phyloP scores from a whole-genome alignment of 2,329 filamentous ascomycete genomes.

The Elsinoe arachidis region DNA sequence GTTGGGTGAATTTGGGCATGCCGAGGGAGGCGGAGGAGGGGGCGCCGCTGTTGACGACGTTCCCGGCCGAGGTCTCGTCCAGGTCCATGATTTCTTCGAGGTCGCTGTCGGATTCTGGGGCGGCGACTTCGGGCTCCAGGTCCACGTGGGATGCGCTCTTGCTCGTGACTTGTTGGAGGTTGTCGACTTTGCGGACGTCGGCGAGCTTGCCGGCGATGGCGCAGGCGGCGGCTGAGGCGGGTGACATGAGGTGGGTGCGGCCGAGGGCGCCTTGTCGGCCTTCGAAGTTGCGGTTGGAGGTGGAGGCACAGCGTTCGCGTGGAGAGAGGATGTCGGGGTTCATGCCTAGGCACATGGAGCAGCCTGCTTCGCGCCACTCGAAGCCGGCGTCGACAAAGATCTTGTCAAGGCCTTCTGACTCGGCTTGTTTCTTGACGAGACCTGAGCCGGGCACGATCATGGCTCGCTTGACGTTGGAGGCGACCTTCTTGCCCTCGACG shows the following conservation, averaged over 20 bases:
- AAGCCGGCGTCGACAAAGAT: slow-evolving; percentile 89
- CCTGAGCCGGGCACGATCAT: slow-evolving; percentile 97
- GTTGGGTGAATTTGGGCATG: slow-evolving; percentile 72
- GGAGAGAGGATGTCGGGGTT: slow-evolving; percentile 95
- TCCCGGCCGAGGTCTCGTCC: slow-evolving; percentile 59
- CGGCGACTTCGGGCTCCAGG: slow-evolving; percentile 49
- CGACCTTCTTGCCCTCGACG: slow-evolving; percentile 79
- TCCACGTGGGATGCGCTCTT: slow-evolving; percentile 49
- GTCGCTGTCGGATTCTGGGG: slow-evolving; percentile 53
- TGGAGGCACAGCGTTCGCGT: slow-evolving; percentile 86
- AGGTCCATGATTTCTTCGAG: slow-evolving; percentile 56
- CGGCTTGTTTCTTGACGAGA: slow-evolving; percentile 84
- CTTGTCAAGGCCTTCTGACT: slow-evolving; percentile 85
- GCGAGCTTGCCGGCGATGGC: slow-evolving; percentile 84
- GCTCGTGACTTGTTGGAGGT: slow-evolving; percentile 38
- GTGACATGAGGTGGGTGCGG: slow-evolving; percentile 91
- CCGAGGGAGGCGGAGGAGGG: slow-evolving; percentile 47
- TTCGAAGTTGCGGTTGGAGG: slow-evolving; percentile 96
- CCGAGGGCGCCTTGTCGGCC: slow-evolving; percentile 87
- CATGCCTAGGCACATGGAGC: slow-evolving; percentile 99
- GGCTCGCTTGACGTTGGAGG: slow-evolving; percentile 80
- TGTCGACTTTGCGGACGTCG: slow-evolving; percentile 73
- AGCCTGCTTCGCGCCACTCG: slow-evolving; percentile 96
- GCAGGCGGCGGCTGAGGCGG: slow-evolving; percentile 89
- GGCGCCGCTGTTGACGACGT: slow-evolving; percentile 46